Evolutionary conservation across 257 asterid genomes (phyloP).

Genomic region (Solanum bulbocastanum): DNA sequence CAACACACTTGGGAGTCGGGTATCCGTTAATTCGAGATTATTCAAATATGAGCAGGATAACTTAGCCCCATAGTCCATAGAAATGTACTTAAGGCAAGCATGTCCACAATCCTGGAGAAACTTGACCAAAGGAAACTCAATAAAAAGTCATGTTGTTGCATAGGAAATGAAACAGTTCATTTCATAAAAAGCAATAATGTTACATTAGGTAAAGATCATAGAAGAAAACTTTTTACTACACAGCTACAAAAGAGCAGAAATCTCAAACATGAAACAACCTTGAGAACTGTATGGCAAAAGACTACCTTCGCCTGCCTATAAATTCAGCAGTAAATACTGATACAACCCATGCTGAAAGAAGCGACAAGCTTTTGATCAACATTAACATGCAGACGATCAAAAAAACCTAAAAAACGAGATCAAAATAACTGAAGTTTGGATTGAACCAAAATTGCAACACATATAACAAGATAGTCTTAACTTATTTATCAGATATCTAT

Average conservation of each 20-base stretch:
- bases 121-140: neutral
- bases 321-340: constrained; percentile 23
- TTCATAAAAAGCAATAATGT: neutral
- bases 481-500: constrained; percentile 25
- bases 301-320: neutral
- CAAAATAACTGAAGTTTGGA: neutral
- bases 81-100: neutral
- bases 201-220: neutral
- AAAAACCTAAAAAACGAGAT: neutral
- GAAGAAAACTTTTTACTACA: neutral
- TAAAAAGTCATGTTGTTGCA: neutral
- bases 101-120: neutral
- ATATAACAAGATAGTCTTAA: constrained; percentile 5
- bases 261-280: neutral
- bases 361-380: neutral
- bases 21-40: neutral
- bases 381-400: neutral
- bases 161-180: neutral
- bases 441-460: constrained; percentile 8
- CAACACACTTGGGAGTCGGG: neutral
- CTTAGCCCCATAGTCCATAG: neutral
- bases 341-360: neutral
- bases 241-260: neutral
- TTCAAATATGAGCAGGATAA: neutral
- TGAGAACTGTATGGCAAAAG: neutral